Evolutionary conservation across 148 eudicot genomes (phyloP).

Genomic region (Selenicereus undatus): DNA sequence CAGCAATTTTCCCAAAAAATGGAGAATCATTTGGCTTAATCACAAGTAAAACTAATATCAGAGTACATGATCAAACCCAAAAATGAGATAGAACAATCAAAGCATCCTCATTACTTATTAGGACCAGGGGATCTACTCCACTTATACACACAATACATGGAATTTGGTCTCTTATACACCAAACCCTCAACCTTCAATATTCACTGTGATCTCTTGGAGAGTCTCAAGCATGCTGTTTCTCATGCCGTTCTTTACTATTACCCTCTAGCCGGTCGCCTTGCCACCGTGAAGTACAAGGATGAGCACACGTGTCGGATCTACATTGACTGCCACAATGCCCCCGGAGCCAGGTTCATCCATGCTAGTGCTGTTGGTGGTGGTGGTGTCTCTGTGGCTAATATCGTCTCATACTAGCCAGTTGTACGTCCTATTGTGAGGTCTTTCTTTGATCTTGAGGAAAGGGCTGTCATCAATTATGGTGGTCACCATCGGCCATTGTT

Average conservation of each 20-base stretch:
- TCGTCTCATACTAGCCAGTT: slow-evolving; percentile 12
- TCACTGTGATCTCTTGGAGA: not conserved
- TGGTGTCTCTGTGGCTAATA: slow-evolving; percentile 16
- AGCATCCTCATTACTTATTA: not conserved
- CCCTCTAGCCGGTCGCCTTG: slow-evolving; percentile 23
- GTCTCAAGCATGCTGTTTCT: slow-evolving; percentile 19
- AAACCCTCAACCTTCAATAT: slow-evolving; percentile 1
- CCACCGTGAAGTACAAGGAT: not conserved
- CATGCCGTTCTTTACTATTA: slow-evolving; percentile 16
- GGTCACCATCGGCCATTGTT: not conserved
- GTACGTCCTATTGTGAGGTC: slow-evolving; percentile 25
- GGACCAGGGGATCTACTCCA: too few species aligned
- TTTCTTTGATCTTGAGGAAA: slow-evolving; percentile 30
- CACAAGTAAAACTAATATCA: slow-evolving; percentile 15
- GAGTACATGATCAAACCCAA: slow-evolving; percentile 19
- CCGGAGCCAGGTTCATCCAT: slow-evolving; percentile 45
- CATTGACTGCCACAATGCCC: slow-evolving; percentile 38
- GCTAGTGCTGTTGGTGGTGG: slow-evolving; percentile 13
- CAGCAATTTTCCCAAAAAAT: too few species aligned
- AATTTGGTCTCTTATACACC: slow-evolving; percentile 5
- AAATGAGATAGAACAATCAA: not conserved
- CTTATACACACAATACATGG: not conserved
- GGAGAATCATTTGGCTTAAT: too few species aligned
- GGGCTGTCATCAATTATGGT: slow-evolving; percentile 2
- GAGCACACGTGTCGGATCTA: slow-evolving; percentile 16